These are phyloP conservation scores for Pyracantha coccinea DNA, from an alignment of 331 rosid genomes.

Conservation along the genomic window DNA sequence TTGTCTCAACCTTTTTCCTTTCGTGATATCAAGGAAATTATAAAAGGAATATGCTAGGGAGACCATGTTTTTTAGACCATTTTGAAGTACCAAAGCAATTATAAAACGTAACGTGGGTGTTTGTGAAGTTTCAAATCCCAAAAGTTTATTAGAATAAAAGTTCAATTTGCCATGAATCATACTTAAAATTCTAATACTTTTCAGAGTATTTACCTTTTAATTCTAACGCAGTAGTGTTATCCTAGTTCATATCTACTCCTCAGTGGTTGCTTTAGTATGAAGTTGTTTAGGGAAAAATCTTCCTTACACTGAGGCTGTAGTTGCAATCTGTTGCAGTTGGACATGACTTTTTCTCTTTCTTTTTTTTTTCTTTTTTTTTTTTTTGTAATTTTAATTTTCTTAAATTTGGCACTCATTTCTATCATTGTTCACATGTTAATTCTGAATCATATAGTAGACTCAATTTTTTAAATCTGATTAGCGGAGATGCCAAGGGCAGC, in stretches of 20 bases:
- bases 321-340: neutral
- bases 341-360: neutral
- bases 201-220: neutral
- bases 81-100: too few species aligned
- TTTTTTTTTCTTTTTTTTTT: too few species aligned
- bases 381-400: too few species aligned
- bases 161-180: neutral
- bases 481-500: slow-evolving; percentile 28
- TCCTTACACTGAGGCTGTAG: neutral
- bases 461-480: neutral
- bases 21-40: neutral
- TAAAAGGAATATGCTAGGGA: too few species aligned
- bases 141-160: neutral
- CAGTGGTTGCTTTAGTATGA: neutral
- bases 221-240: neutral
- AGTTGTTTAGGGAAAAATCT: neutral
- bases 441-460: neutral
- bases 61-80: too few species aligned
- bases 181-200: neutral
- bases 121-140: neutral
- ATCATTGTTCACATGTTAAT: neutral
- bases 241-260: neutral
- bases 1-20: neutral
- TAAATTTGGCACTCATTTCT: neutral
- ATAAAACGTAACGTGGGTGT: neutral